Evolutionary conservation across 1,284 basidiomycete species (phyloP), one percentile per base, ranked within the genome.

Genomic region (Rugosomyces carneus): DNA sequence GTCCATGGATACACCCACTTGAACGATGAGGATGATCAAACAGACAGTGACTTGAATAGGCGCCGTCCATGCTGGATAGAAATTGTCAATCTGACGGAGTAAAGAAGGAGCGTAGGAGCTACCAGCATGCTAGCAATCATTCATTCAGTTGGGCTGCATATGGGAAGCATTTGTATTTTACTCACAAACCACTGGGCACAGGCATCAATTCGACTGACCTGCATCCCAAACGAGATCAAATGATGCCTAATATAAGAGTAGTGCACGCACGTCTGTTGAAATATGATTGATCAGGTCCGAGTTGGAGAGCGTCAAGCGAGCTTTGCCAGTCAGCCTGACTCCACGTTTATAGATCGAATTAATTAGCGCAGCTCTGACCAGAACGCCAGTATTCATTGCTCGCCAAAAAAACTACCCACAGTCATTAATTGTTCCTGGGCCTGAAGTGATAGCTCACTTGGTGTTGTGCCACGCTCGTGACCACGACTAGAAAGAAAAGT

Each of bases 271-370:
- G 64, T 88, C 83, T 10, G 80, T 81, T 5, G 77, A 81, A 35
- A 90, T 77, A 58, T 90, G 84, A 53, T 84, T 88, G 41, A 89
- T 75, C 27, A 92, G 72, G 43, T 79, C 78, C 2, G 86, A 78
- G 55, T 84, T 87, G 2, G 77, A 70, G 42, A 84, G 71, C 18
- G 71, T 68, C 7, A 77, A 73, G 40, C 87, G 71, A n/a, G 81
- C 77, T 55, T 80, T 81, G 4, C 80, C 79, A 0, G 78, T 80
- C 37, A 92, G 68, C 29, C 68, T 66, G 39, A 90, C 73, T 1
- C 83, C 77, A 21, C 85, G 80, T 50, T 81, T 78, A 67, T 89
- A 93, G 19, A 90, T 78, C 0, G 83, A 81, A 36, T 77, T 75
- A 45, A 88, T 89, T 36, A 93, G 71, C 0, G 86, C 80, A 0